Evolutionary conservation across 768 basidiomycete genomes (phyloP).

Genomic region (Pleurotus giganteus): DNA sequence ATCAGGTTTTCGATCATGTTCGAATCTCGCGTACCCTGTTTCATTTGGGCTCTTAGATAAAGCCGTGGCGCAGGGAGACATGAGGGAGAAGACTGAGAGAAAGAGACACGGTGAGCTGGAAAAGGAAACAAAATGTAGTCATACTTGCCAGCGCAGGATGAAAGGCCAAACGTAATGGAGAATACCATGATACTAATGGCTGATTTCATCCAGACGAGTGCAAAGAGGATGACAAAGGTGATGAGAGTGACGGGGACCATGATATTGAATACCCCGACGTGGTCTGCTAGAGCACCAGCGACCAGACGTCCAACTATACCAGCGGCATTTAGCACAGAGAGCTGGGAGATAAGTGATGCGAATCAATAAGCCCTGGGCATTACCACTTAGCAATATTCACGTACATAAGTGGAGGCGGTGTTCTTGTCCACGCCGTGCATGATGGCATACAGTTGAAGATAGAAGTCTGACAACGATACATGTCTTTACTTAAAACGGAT

Average conservation of each 20-base stretch:
- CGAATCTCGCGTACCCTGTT: background rate
- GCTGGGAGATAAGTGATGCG: background rate
- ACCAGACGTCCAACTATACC: background rate
- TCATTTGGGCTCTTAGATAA: background rate
- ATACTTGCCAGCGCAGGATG: background rate
- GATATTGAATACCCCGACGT: background rate
- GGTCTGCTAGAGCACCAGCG: background rate
- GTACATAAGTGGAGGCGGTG: background rate
- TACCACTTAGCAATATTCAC: no score
- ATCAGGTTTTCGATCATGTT: no score
- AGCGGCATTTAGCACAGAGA: background rate
- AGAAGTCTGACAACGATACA: background rate
- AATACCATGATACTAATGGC: background rate
- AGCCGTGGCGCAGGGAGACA: background rate
- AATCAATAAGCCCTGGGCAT: no score
- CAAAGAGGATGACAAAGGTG: background rate
- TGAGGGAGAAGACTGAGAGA: background rate
- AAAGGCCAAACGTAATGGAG: background rate
- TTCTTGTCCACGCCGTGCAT: background rate
- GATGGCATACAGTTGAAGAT: background rate
- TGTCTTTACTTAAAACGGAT: background rate
- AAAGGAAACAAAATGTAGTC: background rate
- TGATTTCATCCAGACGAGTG: background rate
- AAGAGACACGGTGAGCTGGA: background rate
- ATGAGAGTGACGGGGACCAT: background rate